Conservation (phyloP, 768 basidiomycete species). For the Auricularia heimuer region DNA sequence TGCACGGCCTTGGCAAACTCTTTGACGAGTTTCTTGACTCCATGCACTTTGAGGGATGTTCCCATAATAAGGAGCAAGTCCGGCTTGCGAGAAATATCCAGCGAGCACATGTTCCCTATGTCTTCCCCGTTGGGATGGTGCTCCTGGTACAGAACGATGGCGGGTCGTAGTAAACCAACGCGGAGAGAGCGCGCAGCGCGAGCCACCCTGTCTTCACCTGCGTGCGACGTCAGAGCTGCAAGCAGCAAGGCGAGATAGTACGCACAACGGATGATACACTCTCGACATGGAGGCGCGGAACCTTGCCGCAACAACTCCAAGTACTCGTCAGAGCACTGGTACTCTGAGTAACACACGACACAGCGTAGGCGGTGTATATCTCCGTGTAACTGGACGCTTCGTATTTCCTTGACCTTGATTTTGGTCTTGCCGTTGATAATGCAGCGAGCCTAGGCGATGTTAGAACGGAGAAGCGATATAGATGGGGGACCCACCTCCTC, state of each 20-base stretch:
- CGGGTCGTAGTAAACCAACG: conserved; percentile 79
- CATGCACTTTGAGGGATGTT: conserved; percentile 93
- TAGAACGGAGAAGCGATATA: conserved; percentile 13
- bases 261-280: conserved; percentile 75
- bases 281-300: conserved; percentile 72
- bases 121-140: conserved; percentile 86
- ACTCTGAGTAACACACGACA: conserved; percentile 70
- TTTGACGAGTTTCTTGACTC: conserved; percentile 85
- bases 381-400: conserved; percentile 89
- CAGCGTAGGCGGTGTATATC: conserved; percentile 89
- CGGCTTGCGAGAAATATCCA: conserved; percentile 69
- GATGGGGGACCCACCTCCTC: conserved; percentile 27
- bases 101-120: conserved; percentile 70
- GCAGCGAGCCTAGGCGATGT: background rate
- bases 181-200: conserved; percentile 71
- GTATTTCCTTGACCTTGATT: conserved; percentile 57
- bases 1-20: conserved; percentile 86
- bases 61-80: conserved; percentile 96
- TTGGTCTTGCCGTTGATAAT: conserved; percentile 59
- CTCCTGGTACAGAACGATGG: conserved; percentile 93
- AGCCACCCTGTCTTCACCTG: conserved; percentile 69
- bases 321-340: conserved; percentile 58
- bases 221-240: conserved; percentile 11
- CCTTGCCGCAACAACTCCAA: conserved; percentile 58
- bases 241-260: conserved; percentile 10